These are phyloP conservation scores for Kwoniella sp. DNA, from an alignment of 768 basidiomycete species.

Conservation along the genomic window DNA sequence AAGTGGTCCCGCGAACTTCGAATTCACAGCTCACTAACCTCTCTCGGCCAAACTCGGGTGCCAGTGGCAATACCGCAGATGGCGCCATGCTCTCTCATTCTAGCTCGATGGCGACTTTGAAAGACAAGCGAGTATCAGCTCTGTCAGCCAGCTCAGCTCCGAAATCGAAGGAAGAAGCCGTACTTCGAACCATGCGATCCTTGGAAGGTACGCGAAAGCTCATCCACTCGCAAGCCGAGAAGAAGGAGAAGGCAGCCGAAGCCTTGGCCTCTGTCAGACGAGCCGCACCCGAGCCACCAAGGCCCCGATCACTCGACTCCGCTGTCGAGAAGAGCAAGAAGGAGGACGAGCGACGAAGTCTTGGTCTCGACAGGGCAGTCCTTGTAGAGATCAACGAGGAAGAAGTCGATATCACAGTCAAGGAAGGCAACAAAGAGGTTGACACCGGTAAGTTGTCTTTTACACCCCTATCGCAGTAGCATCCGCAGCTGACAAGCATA, in stretches of 20 bases:
- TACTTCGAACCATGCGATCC: slow-evolving; percentile 38
- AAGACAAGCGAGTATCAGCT: slow-evolving; percentile 25
- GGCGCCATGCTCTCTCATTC: slow-evolving; percentile 7
- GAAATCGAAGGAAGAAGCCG: slow-evolving; percentile 41
- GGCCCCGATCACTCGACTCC: slow-evolving; percentile 34
- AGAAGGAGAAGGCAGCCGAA: slow-evolving; percentile 27
- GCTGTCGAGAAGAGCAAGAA: slow-evolving; percentile 20
- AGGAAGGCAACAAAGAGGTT: slow-evolving; percentile 25
- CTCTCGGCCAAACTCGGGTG: slow-evolving; percentile 19
- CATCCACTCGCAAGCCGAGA: background rate
- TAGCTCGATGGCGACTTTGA: slow-evolving; percentile 20
- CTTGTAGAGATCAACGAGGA: slow-evolving; percentile 24
- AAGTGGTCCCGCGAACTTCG: slow-evolving; percentile 35
- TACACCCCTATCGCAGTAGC: too few species aligned
- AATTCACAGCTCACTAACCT: slow-evolving; percentile 24
- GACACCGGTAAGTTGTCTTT: slow-evolving; percentile 9
- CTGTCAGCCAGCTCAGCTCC: slow-evolving; percentile 22
- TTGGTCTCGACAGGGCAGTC: slow-evolving; percentile 26
- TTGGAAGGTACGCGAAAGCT: slow-evolving; percentile 35
- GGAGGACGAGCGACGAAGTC: slow-evolving; percentile 31
- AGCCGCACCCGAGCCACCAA: slow-evolving; percentile 43
- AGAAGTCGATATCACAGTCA: slow-evolving; percentile 15
- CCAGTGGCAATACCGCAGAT: slow-evolving; percentile 6
- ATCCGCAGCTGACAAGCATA: background rate
- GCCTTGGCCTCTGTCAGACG: slow-evolving; percentile 33